A percentile compares a stretch with the other conserved stretches of the same genome.
Conservation (phyloP, 768 basidiomycete genomes). For the Boletus reticulatus region DNA sequence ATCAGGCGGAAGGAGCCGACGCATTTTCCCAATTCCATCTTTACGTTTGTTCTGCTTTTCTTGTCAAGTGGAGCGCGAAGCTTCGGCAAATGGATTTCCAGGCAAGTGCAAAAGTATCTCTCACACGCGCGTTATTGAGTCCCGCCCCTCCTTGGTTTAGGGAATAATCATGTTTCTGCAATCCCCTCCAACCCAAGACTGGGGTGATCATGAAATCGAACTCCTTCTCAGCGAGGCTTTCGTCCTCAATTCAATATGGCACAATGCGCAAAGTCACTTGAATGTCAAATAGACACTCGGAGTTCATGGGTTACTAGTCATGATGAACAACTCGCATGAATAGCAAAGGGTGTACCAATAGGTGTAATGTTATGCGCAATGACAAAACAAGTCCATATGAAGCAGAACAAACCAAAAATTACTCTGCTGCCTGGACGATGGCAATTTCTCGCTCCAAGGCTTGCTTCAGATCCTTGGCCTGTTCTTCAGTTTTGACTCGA, state of each 20-base stretch:
- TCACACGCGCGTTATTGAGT: neutral
- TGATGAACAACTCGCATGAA: slow-evolving; percentile 3
- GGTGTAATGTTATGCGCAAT: slow-evolving; percentile 22
- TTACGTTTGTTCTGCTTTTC: slow-evolving; percentile 96
- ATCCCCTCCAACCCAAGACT: slow-evolving; percentile 86
- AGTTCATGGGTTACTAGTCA: neutral
- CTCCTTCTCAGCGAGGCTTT: slow-evolving; percentile 95
- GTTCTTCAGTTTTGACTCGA: slow-evolving; percentile 56
- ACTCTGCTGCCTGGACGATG: slow-evolving; percentile 34
- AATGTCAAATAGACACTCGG: slow-evolving; percentile 43
- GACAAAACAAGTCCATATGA: neutral
- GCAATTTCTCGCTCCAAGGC: slow-evolving; percentile 63
- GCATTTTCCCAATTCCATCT: slow-evolving; percentile 99
- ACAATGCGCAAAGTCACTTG: slow-evolving; percentile 89
- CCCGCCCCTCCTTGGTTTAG: slow-evolving; percentile 37
- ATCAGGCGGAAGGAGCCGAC: slow-evolving; percentile 91
- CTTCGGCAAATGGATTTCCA: slow-evolving; percentile 98
- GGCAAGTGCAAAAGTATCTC: slow-evolving; percentile 42
- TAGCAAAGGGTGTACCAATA: slow-evolving; percentile 24
- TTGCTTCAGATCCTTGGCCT: slow-evolving; percentile 54
- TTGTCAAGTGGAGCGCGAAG: slow-evolving; percentile 93
- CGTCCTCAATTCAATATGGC: slow-evolving; percentile 89
- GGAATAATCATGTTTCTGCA: slow-evolving; percentile 99
- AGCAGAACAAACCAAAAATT: neutral
- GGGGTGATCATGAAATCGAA: slow-evolving; percentile 96